Base-by-base conservation (phyloP, 2,329 filamentous ascomycete genomes). In the Aspergillus sp. region DNA sequence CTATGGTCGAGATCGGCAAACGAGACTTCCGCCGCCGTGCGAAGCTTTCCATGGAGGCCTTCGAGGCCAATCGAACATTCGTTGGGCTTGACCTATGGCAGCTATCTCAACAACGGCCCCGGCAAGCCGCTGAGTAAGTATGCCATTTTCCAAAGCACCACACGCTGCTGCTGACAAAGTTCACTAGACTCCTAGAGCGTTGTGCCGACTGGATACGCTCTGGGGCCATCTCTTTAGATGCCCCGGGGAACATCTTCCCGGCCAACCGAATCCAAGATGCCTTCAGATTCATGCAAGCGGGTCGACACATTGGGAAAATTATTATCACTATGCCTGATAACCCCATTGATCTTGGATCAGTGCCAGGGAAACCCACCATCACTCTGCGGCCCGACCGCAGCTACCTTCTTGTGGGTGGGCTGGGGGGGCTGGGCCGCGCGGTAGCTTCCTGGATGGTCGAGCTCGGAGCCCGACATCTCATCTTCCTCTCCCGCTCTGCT, bases 281-380 rank as follows among this genome's bases (percentile, higher is more conserved):
- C 0, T 63, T 79, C 23, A 47, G 38, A 2, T 70, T 65, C 57
- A 71, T 80, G 57, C 71, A 72, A 8, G 43, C 64, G 1, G 76
- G 75, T 0, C 64, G 63, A 1, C 75, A 79, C 48, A 72, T 77
- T 2, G 78, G 78, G 3, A 80, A 79, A 60, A 65, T 79, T 5
- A 72, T 79, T 8, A 60, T 80, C 12, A 62, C 62, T 4, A 66
- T 74, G 36, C 61, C 66, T 5, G 23, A 39, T 4, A 21, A 38
- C 21, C 4, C 12, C 2, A 4, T 5, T 9, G 45, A 23, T 48
- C 45, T 48, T 10, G 8, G 6, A 6, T 23, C 21, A 9, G 4
- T 23, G 6, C 19, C 19, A 4, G 3, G 15, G 19, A 28, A 15
- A 5, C 45, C 45, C 10, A 8, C 19, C 12, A 13, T 13, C 19